Percentiles rank a stretch among this genome's conserved stretches.
Evolutionary conservation across 2,329 filamentous ascomycete genomes (phyloP).

Genomic region (Xylaria sp.): DNA sequence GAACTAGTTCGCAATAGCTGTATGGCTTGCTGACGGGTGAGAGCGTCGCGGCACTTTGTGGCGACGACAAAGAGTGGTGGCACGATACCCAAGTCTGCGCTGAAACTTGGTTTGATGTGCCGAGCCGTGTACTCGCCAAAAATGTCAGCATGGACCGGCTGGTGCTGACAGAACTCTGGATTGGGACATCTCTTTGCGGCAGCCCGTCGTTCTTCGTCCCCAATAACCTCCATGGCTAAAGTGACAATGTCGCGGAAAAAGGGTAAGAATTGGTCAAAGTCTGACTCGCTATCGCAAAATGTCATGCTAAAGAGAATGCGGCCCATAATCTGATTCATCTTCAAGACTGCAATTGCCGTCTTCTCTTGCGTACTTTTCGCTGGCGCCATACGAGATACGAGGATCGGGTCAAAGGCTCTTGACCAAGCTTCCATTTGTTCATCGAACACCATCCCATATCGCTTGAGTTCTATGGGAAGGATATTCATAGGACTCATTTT

Average conservation of each 20-base stretch:
- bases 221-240: slow-evolving; percentile 63
- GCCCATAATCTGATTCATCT: slow-evolving; percentile 66
- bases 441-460: slow-evolving; percentile 55
- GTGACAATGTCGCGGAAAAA: slow-evolving; percentile 62
- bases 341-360: slow-evolving; percentile 64
- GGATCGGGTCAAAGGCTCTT: slow-evolving; percentile 60
- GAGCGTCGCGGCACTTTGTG: slow-evolving; percentile 66
- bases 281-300: slow-evolving; percentile 62
- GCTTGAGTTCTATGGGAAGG: slow-evolving; percentile 54
- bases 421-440: slow-evolving; percentile 61
- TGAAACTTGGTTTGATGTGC: slow-evolving; percentile 67
- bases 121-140: slow-evolving; percentile 52
- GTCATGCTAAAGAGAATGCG: slow-evolving; percentile 64
- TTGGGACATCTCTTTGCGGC: slow-evolving; percentile 53
- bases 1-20: slow-evolving; percentile 64
- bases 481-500: slow-evolving; percentile 59
- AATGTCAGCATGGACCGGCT: slow-evolving; percentile 44
- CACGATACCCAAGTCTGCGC: slow-evolving; percentile 67
- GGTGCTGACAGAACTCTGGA: slow-evolving; percentile 51
- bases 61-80: slow-evolving; percentile 70
- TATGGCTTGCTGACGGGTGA: slow-evolving; percentile 64
- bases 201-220: slow-evolving; percentile 61
- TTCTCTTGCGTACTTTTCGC: slow-evolving; percentile 61
- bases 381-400: slow-evolving; percentile 55
- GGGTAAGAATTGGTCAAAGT: slow-evolving; percentile 60